Percentiles rank a stretch among this genome's conserved stretches.
These are phyloP conservation scores for Phascolomyces articulosus DNA, from an alignment of 371 early-diverging fungal genomes.

Conservation along the genomic window DNA sequence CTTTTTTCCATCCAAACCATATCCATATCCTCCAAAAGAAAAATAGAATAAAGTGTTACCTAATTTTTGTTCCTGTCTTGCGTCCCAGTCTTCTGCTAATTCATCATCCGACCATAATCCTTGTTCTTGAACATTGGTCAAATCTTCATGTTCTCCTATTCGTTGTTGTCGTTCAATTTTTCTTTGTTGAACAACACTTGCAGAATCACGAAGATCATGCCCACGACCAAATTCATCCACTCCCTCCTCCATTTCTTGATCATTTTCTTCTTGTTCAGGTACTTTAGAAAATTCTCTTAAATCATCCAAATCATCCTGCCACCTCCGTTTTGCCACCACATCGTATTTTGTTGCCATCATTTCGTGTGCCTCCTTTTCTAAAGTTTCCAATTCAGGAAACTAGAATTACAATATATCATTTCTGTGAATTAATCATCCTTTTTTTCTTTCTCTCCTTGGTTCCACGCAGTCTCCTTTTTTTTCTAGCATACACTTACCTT, in stretches of 20 bases:
- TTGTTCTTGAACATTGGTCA: conserved; percentile 26
- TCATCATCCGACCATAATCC: conserved; percentile 64
- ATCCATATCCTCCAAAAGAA: too few relatives aligned
- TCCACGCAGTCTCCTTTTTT: background rate
- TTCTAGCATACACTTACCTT: conserved; percentile 43
- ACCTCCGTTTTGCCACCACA: conserved; percentile 39
- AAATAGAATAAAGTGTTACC: too few relatives aligned
- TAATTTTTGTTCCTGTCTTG: conserved; percentile 36
- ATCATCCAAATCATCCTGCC: conserved; percentile 52
- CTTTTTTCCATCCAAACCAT: too few relatives aligned
- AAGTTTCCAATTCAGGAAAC: conserved; percentile 64
- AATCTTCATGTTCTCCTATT: conserved; percentile 8
- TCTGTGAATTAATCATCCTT: background rate
- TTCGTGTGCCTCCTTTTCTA: conserved; percentile 60
- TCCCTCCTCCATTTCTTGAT: conserved; percentile 19
- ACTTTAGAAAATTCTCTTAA: conserved; percentile 50
- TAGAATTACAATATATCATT: conserved; percentile 17
- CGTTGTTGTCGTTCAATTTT: conserved; percentile 35
- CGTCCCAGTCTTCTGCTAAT: conserved; percentile 33
- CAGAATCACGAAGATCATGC: conserved; percentile 28
- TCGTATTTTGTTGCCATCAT: conserved; percentile 45
- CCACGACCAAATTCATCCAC: conserved; percentile 58
- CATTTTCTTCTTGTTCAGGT: conserved; percentile 25
- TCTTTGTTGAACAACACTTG: conserved; percentile 33
- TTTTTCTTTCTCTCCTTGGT: too few relatives aligned